Percentiles rank a stretch among this genome's conserved stretches.
phyloP scores from a whole-genome alignment of 768 basidiomycete genomes.

The Mycena belliarum region DNA sequence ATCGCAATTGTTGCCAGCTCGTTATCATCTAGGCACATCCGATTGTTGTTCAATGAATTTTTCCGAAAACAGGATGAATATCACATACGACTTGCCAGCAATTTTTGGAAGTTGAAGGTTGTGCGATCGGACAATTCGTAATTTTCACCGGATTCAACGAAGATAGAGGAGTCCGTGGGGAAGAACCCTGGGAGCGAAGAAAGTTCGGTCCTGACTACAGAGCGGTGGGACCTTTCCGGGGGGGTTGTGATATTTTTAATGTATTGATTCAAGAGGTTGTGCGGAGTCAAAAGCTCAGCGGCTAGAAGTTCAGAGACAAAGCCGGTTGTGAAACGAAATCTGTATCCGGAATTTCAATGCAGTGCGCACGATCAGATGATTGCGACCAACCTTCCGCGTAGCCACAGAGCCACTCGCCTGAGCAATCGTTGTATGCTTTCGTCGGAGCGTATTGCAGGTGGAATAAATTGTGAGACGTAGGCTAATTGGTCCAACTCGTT shows the following conservation, averaged over 20 bases:
- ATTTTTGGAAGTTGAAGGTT: too few relatives aligned
- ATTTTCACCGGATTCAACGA: too few relatives aligned
- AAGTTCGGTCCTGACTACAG: too few relatives aligned
- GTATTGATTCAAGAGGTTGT: background rate
- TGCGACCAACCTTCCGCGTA: slow-evolving; percentile 18
- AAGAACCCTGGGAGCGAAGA: too few relatives aligned
- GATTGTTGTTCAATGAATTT: too few relatives aligned
- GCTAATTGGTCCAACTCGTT: slow-evolving; percentile 4
- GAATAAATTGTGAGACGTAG: slow-evolving; percentile 10
- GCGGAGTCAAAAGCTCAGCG: background rate
- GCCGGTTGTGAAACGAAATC: slow-evolving; percentile 11
- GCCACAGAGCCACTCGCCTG: slow-evolving; percentile 11
- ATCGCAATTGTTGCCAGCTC: too few relatives aligned
- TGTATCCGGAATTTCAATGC: background rate
- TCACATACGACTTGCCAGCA: too few relatives aligned
- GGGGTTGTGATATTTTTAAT: background rate
- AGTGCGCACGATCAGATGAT: background rate
- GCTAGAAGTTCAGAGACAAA: background rate
- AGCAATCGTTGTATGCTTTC: background rate
- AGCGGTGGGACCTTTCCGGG: too few relatives aligned
- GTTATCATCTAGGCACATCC: too few relatives aligned
- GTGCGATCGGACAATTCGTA: too few relatives aligned
- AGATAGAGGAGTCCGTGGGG: too few relatives aligned
- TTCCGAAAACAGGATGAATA: too few relatives aligned
- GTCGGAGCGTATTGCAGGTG: background rate